Evolutionary conservation across 2,329 filamentous ascomycete species (phyloP).

Genomic region (Epichloe hybrida): DNA sequence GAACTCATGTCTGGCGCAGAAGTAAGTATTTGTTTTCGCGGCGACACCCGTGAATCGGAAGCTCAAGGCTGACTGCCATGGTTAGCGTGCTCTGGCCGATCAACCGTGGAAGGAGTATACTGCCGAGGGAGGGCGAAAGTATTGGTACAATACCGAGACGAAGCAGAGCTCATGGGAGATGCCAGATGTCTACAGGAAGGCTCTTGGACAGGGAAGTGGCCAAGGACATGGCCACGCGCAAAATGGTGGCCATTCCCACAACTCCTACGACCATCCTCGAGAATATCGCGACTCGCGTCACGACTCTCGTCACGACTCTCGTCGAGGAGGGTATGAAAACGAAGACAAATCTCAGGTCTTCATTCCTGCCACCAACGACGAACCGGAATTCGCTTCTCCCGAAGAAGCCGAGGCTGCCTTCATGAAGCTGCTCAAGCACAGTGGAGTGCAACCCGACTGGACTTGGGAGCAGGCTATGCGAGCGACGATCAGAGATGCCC

Average conservation of each 20-base stretch:
- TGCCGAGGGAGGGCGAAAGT: conserved; percentile 73
- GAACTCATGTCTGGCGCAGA: conserved; percentile 76
- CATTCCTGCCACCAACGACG: conserved; percentile 49
- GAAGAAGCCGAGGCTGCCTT: conserved; percentile 93
- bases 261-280: conserved; percentile 25
- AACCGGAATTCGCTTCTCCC: conserved; percentile 63
- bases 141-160: conserved; percentile 90
- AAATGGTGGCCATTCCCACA: conserved; percentile 24
- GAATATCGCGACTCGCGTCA: conserved; percentile 27
- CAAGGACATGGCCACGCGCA: conserved; percentile 24
- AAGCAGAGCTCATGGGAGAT: conserved; percentile 93
- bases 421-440: conserved; percentile 73
- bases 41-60: background rate
- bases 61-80: background rate
- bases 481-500: conserved; percentile 74
- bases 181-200: conserved; percentile 68
- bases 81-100: conserved; percentile 61
- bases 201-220: conserved; percentile 35
- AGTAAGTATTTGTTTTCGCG: conserved; percentile 32
- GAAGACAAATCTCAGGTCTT: conserved; percentile 45
- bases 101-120: conserved; percentile 92
- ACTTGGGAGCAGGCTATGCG: conserved; percentile 84
- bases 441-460: conserved; percentile 82
- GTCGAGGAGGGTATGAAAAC: conserved; percentile 43
- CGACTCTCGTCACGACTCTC: conserved; percentile 42